Conservation (phyloP, 2,329 filamentous ascomycete species). For the Biscogniauxia sp. region DNA sequence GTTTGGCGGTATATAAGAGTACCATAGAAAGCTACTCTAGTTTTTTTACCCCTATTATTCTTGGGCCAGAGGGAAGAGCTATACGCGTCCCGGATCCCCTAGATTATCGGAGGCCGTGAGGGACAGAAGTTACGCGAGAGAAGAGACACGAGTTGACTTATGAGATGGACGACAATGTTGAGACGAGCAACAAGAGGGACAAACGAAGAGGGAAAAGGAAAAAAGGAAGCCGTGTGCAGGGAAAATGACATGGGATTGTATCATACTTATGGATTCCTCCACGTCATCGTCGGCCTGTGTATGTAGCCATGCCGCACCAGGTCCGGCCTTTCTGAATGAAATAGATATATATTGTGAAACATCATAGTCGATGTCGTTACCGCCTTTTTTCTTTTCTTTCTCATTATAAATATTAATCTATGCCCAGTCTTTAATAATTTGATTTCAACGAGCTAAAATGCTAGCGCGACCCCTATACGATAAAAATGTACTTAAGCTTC, state of each 20-base stretch:
- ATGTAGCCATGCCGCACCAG: neutral
- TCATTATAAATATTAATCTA: too few species aligned
- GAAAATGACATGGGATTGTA: neutral
- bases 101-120: neutral
- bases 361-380: too few species aligned
- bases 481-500: too few species aligned
- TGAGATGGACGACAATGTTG: neutral
- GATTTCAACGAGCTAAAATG: too few species aligned
- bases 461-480: too few species aligned
- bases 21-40: neutral
- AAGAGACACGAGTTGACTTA: neutral
- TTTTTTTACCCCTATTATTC: neutral
- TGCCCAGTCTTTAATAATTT: too few species aligned
- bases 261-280: constrained; percentile 2
- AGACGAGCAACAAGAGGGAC: neutral
- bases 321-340: neutral
- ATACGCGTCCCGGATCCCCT: neutral
- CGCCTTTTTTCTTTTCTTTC: too few species aligned
- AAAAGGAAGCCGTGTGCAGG: constrained; percentile 2
- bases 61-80: neutral
- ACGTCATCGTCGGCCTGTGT: neutral
- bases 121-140: neutral
- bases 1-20: neutral
- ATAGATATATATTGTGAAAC: neutral
- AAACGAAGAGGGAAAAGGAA: neutral